Conservation (phyloP, 345 rosid species). For the Syzygium oleosum region DNA sequence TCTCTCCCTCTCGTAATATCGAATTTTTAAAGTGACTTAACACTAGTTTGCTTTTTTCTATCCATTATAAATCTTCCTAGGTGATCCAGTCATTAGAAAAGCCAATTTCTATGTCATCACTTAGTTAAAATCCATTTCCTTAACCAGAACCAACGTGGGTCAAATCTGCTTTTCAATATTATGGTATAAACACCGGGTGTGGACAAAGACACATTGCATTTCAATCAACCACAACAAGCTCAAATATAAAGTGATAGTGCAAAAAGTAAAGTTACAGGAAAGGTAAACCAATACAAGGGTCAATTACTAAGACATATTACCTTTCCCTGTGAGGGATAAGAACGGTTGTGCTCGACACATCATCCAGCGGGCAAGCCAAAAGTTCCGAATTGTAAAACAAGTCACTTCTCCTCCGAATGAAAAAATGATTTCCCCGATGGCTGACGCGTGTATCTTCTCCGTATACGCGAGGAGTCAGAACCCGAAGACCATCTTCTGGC, state of each 20-base stretch:
- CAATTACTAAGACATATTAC: constrained; percentile 13
- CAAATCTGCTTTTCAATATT: neutral
- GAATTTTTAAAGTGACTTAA: neutral
- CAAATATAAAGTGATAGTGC: neutral
- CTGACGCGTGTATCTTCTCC: constrained; percentile 65
- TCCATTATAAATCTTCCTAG: neutral
- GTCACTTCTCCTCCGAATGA: constrained; percentile 63
- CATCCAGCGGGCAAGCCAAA: constrained; percentile 57
- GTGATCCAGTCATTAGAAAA: neutral
- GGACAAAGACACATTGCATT: neutral
- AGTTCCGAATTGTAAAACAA: constrained; percentile 80
- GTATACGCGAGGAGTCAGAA: constrained; percentile 60
- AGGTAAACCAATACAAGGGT: neutral
- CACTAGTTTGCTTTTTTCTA: neutral
- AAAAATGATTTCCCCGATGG: constrained; percentile 86
- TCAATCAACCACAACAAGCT: neutral
- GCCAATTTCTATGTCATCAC: neutral
- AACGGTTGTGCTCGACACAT: constrained; percentile 44
- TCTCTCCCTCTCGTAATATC: neutral
- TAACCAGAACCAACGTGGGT: neutral
- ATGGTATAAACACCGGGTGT: neutral
- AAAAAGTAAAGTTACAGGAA: neutral
- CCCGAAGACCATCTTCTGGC: constrained; percentile 62
- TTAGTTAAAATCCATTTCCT: neutral
- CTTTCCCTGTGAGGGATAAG: constrained; percentile 84